Percentiles rank a stretch among this genome's conserved stretches.
phyloP scores from a whole-genome alignment of 2,329 filamentous ascomycete species.

The Hypoxylon sp. region DNA sequence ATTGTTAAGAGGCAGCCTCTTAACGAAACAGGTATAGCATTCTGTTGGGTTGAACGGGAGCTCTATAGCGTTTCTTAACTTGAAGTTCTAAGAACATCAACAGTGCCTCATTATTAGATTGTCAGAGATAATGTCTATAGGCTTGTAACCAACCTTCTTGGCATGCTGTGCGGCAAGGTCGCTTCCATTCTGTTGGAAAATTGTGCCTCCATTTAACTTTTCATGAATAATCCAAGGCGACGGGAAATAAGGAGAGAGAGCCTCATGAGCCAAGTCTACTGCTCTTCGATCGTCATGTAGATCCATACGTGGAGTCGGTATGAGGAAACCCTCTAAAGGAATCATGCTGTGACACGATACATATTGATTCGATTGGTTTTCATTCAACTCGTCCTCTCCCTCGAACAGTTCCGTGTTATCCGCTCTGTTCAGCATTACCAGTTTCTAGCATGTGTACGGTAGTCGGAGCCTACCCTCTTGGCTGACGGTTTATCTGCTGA shows the following conservation, averaged over 20 bases:
- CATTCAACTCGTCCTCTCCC: constrained; percentile 11
- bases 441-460: constrained; percentile 3
- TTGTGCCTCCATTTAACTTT: constrained; percentile 16
- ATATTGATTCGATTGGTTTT: constrained; percentile 23
- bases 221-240: constrained; percentile 1
- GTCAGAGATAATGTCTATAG: neutral
- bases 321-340: constrained; percentile 19
- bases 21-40: neutral
- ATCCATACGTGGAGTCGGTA: constrained; percentile 16
- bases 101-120: constrained; percentile 2
- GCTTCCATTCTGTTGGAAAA: constrained; percentile 14
- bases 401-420: constrained; percentile 26
- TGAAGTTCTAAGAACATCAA: constrained; percentile 3
- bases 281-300: constrained; percentile 9
- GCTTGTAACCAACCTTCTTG: neutral
- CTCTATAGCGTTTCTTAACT: neutral
- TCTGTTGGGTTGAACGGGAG: neutral
- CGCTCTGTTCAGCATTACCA: constrained; percentile 22
- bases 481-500: constrained; percentile 1
- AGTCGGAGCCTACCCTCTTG: constrained; percentile 19
- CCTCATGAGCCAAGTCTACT: neutral
- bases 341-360: constrained; percentile 40
- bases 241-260: constrained; percentile 3
- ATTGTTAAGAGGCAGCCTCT: neutral
- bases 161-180: neutral